Evolutionary conservation across 495 filamentous ascomycete genomes (phyloP).

Genomic region (Xylaria castorea): DNA sequence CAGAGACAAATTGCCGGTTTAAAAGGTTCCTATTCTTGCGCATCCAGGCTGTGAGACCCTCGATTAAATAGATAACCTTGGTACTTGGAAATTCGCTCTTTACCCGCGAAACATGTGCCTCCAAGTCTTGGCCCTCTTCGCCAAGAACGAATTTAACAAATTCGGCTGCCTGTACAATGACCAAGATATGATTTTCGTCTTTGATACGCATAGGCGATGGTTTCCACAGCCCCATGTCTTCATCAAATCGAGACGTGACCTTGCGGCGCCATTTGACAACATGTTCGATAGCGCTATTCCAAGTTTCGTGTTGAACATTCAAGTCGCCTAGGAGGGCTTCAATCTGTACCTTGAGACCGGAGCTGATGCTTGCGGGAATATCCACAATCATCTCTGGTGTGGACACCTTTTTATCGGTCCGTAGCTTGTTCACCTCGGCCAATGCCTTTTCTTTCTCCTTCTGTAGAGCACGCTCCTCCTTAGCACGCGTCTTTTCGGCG

Average conservation of each 20-base stretch:
- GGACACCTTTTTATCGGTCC: conserved; percentile 77
- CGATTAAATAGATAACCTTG: conserved; percentile 76
- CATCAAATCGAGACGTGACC: conserved; percentile 66
- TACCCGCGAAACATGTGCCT: conserved; percentile 64
- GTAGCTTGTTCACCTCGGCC: conserved; percentile 75
- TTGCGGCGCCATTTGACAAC: conserved; percentile 80
- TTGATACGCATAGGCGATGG: conserved; percentile 64
- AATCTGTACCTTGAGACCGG: conserved; percentile 62
- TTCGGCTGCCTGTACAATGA: conserved; percentile 68
- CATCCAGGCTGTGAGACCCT: conserved; percentile 72
- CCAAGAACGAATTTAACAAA: conserved; percentile 69
- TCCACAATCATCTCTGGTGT: conserved; percentile 86
- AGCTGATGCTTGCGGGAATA: conserved; percentile 63
- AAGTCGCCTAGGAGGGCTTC: conserved; percentile 59
- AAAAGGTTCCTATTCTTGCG: conserved; percentile 71
- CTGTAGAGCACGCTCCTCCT: conserved; percentile 66
- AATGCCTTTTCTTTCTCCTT: conserved; percentile 73
- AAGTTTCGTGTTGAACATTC: conserved; percentile 48
- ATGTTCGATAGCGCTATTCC: conserved; percentile 59
- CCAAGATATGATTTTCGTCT: conserved; percentile 71
- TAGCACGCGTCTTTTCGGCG: conserved; percentile 57
- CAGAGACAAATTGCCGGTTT: conserved; percentile 70
- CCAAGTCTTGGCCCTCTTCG: conserved; percentile 56
- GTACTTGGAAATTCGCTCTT: conserved; percentile 59
- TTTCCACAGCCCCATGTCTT: conserved; percentile 68